Evolutionary conservation across 768 basidiomycete species (phyloP), one percentile per base, ranked within the genome.

Genomic region (Suillus sp.): DNA sequence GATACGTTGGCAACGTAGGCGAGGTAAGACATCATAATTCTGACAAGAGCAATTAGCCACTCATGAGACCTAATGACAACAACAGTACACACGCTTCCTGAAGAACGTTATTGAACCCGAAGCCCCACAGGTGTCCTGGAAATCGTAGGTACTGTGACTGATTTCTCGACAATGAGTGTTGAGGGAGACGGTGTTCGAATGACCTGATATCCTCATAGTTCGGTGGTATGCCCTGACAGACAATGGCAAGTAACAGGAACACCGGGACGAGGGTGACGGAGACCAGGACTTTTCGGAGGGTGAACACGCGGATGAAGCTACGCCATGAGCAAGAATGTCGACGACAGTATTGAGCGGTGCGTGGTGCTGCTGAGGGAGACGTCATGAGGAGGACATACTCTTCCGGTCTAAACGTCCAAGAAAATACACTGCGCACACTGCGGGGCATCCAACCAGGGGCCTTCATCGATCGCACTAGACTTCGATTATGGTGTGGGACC

Each of bases 81-180:
- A 30, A 0, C 16, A 58, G 4, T 25, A 80, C 84, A 64, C 69
- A 87, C 85, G 80, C 77, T 79, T 88, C 86, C 71, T 87, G 84
- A 30, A 88, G 74, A 34, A 87, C 71, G 61, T 88, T 88, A 71
- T 87, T 87, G 62, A 87, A 76, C 1, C 87, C 87, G 60, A 83
- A 84, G 0, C 84, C 85, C 85, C 85, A 86, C 6, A 86, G 60
- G 64, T 86, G 84, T 22, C 79, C 79, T 1, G 84, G 81, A 65
- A 86, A 87, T 32, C 80, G 69, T 35, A 88, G 65, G 64, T 81
- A 87, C 53, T 71, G 71, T 10, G 57, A 48, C 20, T 66, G 69
- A 62, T 27, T 66, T 0, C n/a, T 48, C 0, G 65, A 69, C 13
- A 71, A 47, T 47, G 77, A 67, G 62, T 82, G 79, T 37, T 82